phyloP scores from a whole-genome alignment of 208 protist genomes.

The Acanthamoeba lenticulata region DNA sequence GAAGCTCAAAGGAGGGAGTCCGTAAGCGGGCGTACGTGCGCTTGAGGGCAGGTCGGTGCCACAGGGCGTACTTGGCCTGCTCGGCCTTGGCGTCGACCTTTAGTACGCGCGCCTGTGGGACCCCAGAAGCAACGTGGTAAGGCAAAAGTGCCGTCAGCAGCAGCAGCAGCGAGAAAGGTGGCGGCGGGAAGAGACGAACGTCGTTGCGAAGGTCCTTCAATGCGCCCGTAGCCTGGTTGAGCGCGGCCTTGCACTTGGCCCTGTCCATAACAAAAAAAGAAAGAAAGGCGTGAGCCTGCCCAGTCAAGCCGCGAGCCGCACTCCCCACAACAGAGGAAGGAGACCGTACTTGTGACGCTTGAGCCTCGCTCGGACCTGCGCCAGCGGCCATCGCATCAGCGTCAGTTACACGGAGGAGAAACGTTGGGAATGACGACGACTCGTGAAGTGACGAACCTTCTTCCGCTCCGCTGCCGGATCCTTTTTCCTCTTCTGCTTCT shows the following conservation, averaged over 20 bases:
- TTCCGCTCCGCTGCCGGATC: neutral
- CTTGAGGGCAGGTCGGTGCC: slow-evolving; percentile 2
- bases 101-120: neutral
- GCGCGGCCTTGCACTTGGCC: neutral
- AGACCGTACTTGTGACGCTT: neutral
- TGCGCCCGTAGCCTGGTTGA: neutral
- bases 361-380: neutral
- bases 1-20: neutral
- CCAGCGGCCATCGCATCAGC: neutral
- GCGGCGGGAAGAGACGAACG: neutral
- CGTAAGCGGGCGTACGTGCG: neutral
- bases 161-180: no score
- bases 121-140: no score
- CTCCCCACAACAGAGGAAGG: no score
- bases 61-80: neutral
- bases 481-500: neutral
- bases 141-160: no score
- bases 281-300: no score
- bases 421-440: no score
- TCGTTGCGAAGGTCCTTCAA: neutral
- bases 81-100: neutral
- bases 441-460: neutral
- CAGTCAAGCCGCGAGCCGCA: no score
- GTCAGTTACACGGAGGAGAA: no score
- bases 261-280: neutral